These are phyloP conservation scores for Colletotrichum aenigma DNA, from an alignment of 2,329 filamentous ascomycete genomes.

Conservation along the genomic window DNA sequence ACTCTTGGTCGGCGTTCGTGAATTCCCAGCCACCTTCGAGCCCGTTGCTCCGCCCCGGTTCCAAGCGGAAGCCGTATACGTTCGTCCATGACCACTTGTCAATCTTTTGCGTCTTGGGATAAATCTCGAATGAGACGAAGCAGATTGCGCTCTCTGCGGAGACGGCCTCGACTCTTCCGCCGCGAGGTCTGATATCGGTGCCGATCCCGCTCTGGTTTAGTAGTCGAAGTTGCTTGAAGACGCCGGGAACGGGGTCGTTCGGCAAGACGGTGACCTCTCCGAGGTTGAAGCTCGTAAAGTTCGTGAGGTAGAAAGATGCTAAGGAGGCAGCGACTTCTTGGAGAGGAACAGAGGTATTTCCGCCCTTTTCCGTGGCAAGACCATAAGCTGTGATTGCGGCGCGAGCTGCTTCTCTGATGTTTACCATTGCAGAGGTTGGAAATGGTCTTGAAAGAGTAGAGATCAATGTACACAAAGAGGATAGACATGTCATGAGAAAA, in stretches of 20 bases:
- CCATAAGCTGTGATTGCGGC: constrained; percentile 2
- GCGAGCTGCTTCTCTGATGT: constrained; percentile 1
- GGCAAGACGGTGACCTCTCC: neutral
- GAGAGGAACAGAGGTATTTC: neutral
- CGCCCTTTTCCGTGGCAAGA: neutral
- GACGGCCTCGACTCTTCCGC: neutral
- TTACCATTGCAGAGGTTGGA: constrained; percentile 3
- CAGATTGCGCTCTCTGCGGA: constrained; percentile 3
- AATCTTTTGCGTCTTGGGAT: neutral
- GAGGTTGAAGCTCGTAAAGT: constrained; percentile 5
- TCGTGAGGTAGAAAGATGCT: neutral
- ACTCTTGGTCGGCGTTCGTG: constrained; percentile 28
- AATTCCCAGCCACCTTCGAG: constrained; percentile 24
- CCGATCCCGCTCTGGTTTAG: constrained; percentile 18
- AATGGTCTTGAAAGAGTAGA: too few species aligned
- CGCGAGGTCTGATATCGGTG: neutral
- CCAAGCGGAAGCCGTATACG: constrained; percentile 5
- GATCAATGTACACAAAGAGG: too few species aligned
- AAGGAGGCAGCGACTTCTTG: neutral
- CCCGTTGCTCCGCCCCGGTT: neutral
- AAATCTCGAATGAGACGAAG: constrained; percentile 5
- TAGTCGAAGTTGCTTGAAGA: neutral
- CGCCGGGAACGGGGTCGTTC: neutral
- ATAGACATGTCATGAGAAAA: neutral
- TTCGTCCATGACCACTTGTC: neutral